A percentile compares a stretch with the other conserved stretches of the same genome.
These are phyloP conservation scores for Xylaria bambusicola DNA, from an alignment of 495 filamentous ascomycete species.

Conservation along the genomic window DNA sequence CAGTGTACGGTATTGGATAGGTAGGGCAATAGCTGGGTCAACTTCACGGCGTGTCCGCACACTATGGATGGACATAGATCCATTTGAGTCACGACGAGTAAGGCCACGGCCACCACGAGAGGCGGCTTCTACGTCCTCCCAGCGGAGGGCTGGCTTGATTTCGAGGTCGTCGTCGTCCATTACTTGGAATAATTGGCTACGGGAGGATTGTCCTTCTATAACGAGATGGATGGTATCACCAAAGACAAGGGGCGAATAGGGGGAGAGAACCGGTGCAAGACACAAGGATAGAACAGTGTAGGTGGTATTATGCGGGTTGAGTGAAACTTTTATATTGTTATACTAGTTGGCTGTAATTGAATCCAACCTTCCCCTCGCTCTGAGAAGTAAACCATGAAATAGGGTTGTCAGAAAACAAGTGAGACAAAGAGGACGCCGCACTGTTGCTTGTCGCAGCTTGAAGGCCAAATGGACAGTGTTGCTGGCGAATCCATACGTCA, in stretches of 20 bases:
- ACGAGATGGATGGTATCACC: background rate
- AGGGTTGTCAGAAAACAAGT: background rate
- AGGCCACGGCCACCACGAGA: constrained; percentile 20
- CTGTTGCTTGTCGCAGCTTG: constrained; percentile 21
- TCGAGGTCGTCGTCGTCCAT: constrained; percentile 27
- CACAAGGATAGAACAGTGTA: background rate
- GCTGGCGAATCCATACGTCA: constrained; percentile 19
- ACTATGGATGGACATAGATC: constrained; percentile 43
- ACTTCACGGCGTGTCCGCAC: constrained; percentile 37
- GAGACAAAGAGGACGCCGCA: constrained; percentile 27
- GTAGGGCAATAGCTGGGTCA: constrained; percentile 51
- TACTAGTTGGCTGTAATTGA: background rate
- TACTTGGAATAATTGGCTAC: background rate
- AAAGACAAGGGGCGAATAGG: background rate
- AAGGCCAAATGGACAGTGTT: constrained; percentile 22
- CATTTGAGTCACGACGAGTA: constrained; percentile 32
- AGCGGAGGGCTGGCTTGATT: constrained; percentile 32
- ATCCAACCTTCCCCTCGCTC: background rate
- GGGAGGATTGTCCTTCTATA: background rate
- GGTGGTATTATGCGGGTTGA: background rate
- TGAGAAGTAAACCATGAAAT: constrained; percentile 1
- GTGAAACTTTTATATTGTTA: constrained; percentile 6
- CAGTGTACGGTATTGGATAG: constrained; percentile 57
- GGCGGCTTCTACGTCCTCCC: constrained; percentile 35
- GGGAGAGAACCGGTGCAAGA: background rate